Base-by-base conservation (phyloP, 2,329 filamentous ascomycete genomes). In the Rhynchosporium graminicola region DNA sequence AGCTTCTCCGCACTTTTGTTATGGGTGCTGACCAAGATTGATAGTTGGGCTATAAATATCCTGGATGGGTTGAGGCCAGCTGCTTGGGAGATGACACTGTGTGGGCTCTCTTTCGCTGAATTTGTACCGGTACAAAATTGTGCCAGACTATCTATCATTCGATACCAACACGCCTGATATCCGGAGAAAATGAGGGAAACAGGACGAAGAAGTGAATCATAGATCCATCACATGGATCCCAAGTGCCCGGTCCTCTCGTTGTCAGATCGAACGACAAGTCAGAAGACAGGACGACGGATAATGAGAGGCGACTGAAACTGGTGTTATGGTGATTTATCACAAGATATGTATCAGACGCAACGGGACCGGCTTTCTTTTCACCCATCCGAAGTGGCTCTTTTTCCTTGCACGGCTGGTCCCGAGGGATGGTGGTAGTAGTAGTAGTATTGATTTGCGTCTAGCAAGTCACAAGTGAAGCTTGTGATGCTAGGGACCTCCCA, bases 1-100 rank as follows among this genome's bases (percentile, higher is more conserved):
- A 55, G 38, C 42, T 56, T 54, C 60, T 62, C 61, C 61, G 61
- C 51, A 60, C 36, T 47, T 43, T 55, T 47, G 15, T 54, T 59
- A 38, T 46, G 48, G 60, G 43, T 55, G 55, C 55, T 58, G 47
- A 59, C 60, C 55, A 59, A 59, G 38, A 55, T 55, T 28, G 50
- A 61, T 42, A 61, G 42, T 61, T 40, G 52, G 33, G 50, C 28
- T 56, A 20, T 26, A n/a, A 29, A 26, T 56, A 48, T 56, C 15
- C 40, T 13, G 42, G 33, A n/a, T 36, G 42, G 59, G 50, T 48
- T 20, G 43, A 61, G n/a, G 51, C 48, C 33, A 10, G 12, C 45
- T 12, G n/a, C 57, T 31, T 62, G 29, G 57, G 47, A 59, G 48
- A 38, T 48, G 47, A 59, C 56, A 48, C 42, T 38, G 56, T 48